Evolutionary conservation across 768 basidiomycete genomes (phyloP), one percentile per base, ranked within the genome.

Genomic region (Lactarius tabidus): DNA sequence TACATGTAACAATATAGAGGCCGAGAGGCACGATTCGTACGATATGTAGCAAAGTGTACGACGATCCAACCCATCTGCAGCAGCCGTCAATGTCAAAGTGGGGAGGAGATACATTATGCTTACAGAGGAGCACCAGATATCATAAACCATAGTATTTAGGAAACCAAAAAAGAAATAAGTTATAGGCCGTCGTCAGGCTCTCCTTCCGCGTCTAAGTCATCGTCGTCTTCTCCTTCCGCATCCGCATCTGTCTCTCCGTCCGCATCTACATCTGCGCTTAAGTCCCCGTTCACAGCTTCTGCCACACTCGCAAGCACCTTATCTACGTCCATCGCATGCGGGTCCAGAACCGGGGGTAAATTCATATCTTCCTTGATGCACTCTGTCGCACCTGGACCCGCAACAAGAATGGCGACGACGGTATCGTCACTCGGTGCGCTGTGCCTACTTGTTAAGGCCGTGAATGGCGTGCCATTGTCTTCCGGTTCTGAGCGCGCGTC

Each of bases 341-440:
- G 51, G 14, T 29, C 56, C 26, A 12, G 29, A 33, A 43, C 64
- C 3, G 52, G 18, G 15, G 56, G 59, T 45, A 54, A 58, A 26
- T 57, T 57, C 18, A 65, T 68, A 15, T 67, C 57, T 55, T 56
- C 45, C 43, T 52, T 67, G 29, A 59, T 51, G 7, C 12, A 35
- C 28, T 31, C 57, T 14, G 59, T 31, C 28, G 39, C 38, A 29
- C 43, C 57, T 9, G 52, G 56, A 3, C 15, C 57, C 20, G 35
- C 18, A 29, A 5, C 72, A 41, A 81, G 78, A 15, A 71, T 67
- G 18, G 75, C 79, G 54, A 78, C 78, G 48, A 85, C 77, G 10
- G 83, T 86, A 60, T 83, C 83, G 66, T 87, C 87, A 70, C 82
- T 85, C 35, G 83, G 82, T 63, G 79, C 77, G 67, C 85, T 86